These are phyloP conservation scores for Pseudoturritis turrita DNA, from an alignment of 345 rosid genomes.

Conservation along the genomic window DNA sequence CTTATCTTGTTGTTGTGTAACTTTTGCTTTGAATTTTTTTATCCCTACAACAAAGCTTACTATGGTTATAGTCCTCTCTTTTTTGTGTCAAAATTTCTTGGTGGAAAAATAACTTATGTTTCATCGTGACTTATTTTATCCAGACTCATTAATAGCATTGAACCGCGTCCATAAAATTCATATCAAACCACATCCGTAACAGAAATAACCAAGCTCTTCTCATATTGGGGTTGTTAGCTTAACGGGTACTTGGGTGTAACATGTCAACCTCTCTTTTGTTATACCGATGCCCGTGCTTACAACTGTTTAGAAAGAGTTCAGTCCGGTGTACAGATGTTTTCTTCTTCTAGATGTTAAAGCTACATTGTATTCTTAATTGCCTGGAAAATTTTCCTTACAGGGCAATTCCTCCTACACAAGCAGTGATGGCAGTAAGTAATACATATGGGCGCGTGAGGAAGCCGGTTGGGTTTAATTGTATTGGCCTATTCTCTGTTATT, in stretches of 20 bases:
- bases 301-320: background rate
- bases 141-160: constrained; percentile 2
- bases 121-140: background rate
- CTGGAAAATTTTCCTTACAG: constrained; percentile 35
- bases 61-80: background rate
- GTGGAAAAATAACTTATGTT: background rate
- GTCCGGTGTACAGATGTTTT: background rate
- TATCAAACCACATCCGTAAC: constrained; percentile 1
- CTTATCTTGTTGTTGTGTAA: constrained; percentile 17
- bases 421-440: constrained; percentile 91
- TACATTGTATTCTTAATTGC: background rate
- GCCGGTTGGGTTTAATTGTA: constrained; percentile 68
- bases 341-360: background rate
- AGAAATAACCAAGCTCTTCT: constrained; percentile 5
- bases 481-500: constrained; percentile 61
- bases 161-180: background rate
- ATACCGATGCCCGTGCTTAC: background rate
- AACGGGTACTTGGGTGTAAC: constrained; percentile 3
- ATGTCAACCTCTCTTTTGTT: constrained; percentile 4
- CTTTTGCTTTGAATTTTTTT: constrained; percentile 2
- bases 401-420: constrained; percentile 94
- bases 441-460: constrained; percentile 93
- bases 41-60: background rate
- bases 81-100: background rate
- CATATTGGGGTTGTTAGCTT: background rate